A percentile compares a stretch with the other conserved stretches of the same genome.
Conservation (phyloP, 495 filamentous ascomycete species). For the Tuber microsphaerosporum region DNA sequence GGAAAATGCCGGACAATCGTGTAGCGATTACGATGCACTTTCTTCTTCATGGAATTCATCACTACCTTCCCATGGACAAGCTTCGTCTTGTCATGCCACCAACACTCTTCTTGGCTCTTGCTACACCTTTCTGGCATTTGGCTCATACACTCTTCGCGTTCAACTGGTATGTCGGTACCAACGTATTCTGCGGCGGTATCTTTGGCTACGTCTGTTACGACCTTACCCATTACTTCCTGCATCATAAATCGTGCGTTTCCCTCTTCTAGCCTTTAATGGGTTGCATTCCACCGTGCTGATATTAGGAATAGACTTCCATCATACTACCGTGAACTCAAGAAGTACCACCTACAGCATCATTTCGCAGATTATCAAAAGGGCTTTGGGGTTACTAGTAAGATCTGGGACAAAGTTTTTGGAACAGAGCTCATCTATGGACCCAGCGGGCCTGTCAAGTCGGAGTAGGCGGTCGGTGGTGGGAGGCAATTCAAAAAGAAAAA, state of each 20-base stretch:
- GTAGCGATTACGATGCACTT: conserved; percentile 87
- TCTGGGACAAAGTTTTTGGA: conserved; percentile 91
- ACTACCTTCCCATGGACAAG: conserved; percentile 97
- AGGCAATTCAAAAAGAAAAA: neutral
- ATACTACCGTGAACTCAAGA: conserved; percentile 86
- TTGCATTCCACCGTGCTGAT: neutral
- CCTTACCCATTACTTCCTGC: conserved; percentile 97
- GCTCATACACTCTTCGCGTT: conserved; percentile 77
- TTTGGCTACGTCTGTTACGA: conserved; percentile 97
- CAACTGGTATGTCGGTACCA: conserved; percentile 71
- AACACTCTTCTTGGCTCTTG: conserved; percentile 74
- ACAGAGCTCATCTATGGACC: conserved; percentile 59
- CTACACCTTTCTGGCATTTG: conserved; percentile 86
- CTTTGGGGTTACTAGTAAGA: conserved; percentile 96
- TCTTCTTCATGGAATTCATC: conserved; percentile 91
- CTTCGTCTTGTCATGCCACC: conserved; percentile 97
- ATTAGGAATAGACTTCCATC: conserved; percentile 56
- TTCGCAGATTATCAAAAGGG: conserved; percentile 94
- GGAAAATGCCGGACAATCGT: conserved; percentile 72
- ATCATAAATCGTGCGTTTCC: conserved; percentile 73
- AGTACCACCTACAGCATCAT: conserved; percentile 93
- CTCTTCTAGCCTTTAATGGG: neutral
- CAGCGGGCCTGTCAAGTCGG: conserved; percentile 51
- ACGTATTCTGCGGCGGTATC: conserved; percentile 79
- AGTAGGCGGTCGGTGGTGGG: conserved; percentile 43